These are phyloP conservation scores for Aspergillus oerlinghausenensis DNA, from an alignment of 2,329 filamentous ascomycete species.

Conservation along the genomic window DNA sequence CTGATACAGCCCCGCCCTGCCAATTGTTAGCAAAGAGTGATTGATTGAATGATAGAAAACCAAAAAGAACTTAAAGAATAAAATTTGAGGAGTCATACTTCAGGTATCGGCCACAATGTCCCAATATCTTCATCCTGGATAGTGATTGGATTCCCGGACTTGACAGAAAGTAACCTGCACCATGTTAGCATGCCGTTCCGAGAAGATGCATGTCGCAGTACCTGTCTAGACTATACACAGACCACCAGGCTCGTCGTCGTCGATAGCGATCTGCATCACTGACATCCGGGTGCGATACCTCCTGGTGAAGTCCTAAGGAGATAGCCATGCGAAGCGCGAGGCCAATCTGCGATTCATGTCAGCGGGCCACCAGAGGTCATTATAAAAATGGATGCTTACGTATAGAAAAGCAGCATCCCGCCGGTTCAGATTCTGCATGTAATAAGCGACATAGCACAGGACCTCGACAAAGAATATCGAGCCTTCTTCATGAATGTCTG, in stretches of 20 bases:
- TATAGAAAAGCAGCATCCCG: conserved; percentile 54
- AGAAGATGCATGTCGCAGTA: conserved; percentile 3
- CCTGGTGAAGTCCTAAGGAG: conserved; percentile 53
- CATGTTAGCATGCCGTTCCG: background rate
- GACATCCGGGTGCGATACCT: conserved; percentile 39
- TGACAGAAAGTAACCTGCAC: conserved; percentile 46
- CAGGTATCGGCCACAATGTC: conserved; percentile 32
- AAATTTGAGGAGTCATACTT: conserved; percentile 15
- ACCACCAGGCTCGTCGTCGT: conserved; percentile 54
- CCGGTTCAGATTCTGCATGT: conserved; percentile 55
- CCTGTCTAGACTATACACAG: conserved; percentile 52
- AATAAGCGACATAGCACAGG: conserved; percentile 52
- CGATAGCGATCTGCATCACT: conserved; percentile 45
- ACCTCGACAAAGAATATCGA: conserved; percentile 54
- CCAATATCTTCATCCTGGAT: conserved; percentile 54
- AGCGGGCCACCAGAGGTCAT: background rate
- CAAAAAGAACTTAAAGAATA: too few relatives aligned
- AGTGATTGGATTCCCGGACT: conserved; percentile 52
- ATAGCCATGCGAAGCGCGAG: conserved; percentile 55
- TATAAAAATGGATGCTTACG: conserved; percentile 17
- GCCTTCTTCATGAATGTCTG: conserved; percentile 53
- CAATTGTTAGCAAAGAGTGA: background rate
- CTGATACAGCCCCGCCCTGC: conserved; percentile 15
- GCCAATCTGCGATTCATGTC: conserved; percentile 35
- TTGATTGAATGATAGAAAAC: background rate